Evolutionary conservation across 2,329 filamentous ascomycete genomes (phyloP).

Genomic region (Talaromyces sp.): DNA sequence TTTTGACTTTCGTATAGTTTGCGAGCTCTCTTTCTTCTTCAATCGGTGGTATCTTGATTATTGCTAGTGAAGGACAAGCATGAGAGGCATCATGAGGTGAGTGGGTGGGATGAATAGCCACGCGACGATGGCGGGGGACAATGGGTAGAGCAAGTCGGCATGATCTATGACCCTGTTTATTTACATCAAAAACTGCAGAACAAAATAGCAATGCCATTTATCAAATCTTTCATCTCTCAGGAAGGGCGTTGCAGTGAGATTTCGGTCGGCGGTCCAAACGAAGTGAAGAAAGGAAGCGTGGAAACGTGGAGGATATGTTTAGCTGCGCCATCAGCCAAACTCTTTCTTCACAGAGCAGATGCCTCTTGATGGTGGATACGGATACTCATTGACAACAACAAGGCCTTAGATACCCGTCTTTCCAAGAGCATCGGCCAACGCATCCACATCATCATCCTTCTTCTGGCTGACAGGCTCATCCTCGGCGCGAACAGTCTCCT

Average conservation of each 20-base stretch:
- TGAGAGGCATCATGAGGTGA: neutral
- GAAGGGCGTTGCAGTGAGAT: neutral
- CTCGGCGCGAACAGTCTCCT: constrained; percentile 55
- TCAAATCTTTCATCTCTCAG: neutral
- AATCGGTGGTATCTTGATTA: neutral
- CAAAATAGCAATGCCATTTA: neutral
- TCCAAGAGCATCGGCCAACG: constrained; percentile 68
- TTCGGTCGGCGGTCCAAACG: neutral
- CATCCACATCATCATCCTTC: constrained; percentile 75
- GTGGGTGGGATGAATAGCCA: neutral
- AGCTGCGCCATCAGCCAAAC: neutral
- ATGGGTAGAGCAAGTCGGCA: neutral
- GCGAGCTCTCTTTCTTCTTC: no score
- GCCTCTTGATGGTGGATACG: neutral
- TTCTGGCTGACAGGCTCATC: constrained; percentile 66
- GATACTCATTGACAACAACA: no score
- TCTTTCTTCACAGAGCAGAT: neutral
- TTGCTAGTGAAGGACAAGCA: neutral
- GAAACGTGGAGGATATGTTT: neutral
- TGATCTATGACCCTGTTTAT: constrained; percentile 4
- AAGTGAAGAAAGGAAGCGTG: no score
- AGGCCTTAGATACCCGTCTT: constrained; percentile 54
- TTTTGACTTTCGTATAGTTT: neutral
- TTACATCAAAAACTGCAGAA: neutral
- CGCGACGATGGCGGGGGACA: neutral